Conservation (phyloP, 495 filamentous ascomycete genomes). For the Cercophora sp. region DNA sequence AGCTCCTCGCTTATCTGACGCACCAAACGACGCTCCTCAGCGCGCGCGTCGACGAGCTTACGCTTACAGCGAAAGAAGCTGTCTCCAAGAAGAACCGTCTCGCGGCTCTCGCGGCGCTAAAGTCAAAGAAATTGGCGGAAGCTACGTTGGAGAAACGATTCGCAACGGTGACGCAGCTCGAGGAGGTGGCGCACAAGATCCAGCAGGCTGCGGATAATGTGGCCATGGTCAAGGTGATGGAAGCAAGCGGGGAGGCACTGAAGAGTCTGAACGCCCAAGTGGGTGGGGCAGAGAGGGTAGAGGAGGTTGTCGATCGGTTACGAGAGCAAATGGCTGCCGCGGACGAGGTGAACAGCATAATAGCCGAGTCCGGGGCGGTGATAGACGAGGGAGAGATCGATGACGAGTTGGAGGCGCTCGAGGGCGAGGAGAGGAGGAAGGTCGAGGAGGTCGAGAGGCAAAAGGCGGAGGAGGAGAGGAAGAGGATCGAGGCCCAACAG, state of each 20-base stretch:
- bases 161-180: conserved; percentile 71
- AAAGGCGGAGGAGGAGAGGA: conserved; percentile 29
- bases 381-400: conserved; percentile 85
- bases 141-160: conserved; percentile 62
- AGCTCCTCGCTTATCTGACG: conserved; percentile 58
- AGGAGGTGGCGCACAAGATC: conserved; percentile 74
- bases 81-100: conserved; percentile 66
- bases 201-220: conserved; percentile 82
- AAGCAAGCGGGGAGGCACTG: conserved; percentile 67
- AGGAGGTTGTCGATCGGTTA: conserved; percentile 67
- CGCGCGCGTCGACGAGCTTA: conserved; percentile 54
- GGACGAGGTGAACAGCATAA: conserved; percentile 75
- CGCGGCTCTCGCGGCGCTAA: conserved; percentile 71
- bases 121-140: conserved; percentile 76
- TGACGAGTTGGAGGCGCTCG: conserved; percentile 77
- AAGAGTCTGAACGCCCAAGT: conserved; percentile 67
- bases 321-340: conserved; percentile 76
- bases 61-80: conserved; percentile 60
- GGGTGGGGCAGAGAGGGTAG: conserved; percentile 72
- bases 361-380: conserved; percentile 55
- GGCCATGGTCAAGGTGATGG: conserved; percentile 74
- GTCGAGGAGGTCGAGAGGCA: conserved; percentile 26
- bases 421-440: conserved; percentile 54
- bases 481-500: conserved; percentile 16
- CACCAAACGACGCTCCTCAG: conserved; percentile 52